phyloP scores from a whole-genome alignment of 768 basidiomycete genomes.

The Phaeolepiota aurea region DNA sequence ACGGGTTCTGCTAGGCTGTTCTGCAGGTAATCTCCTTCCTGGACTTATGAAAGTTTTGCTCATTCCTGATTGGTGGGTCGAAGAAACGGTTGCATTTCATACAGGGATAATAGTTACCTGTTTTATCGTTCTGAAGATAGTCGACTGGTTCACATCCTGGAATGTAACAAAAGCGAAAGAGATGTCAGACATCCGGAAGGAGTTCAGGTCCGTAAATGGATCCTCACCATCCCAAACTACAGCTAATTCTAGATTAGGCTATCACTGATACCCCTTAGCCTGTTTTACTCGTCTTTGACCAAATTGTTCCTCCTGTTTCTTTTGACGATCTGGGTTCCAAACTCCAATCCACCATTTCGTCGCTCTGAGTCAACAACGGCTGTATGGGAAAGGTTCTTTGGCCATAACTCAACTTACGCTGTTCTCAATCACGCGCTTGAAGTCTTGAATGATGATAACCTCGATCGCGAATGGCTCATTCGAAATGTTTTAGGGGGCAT shows the following conservation, averaged over 20 bases:
- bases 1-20: constrained; percentile 57
- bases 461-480: constrained; percentile 80
- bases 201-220: constrained; percentile 45
- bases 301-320: constrained; percentile 81
- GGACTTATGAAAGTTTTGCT: not conserved
- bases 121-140: constrained; percentile 36
- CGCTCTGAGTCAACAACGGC: constrained; percentile 15
- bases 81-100: constrained; percentile 76
- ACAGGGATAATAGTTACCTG: constrained; percentile 53
- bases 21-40: constrained; percentile 32
- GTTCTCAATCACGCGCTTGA: constrained; percentile 28
- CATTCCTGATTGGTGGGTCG: constrained; percentile 1
- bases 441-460: constrained; percentile 60
- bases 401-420: constrained; percentile 24
- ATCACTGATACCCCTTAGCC: constrained; percentile 67
- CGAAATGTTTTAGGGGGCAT: constrained; percentile 80
- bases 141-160: constrained; percentile 23
- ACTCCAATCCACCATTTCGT: constrained; percentile 15
- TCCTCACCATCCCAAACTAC: not conserved
- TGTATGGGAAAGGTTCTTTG: constrained; percentile 17
- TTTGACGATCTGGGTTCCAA: constrained; percentile 72
- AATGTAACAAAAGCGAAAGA: constrained; percentile 6
- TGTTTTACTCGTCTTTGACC: constrained; percentile 78
- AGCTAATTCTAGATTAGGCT: constrained; percentile 30
- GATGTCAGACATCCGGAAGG: constrained; percentile 44